Evolutionary conservation across 108 stramenopile genomes (phyloP).

Genomic region (Cyclotella kingstonii): DNA sequence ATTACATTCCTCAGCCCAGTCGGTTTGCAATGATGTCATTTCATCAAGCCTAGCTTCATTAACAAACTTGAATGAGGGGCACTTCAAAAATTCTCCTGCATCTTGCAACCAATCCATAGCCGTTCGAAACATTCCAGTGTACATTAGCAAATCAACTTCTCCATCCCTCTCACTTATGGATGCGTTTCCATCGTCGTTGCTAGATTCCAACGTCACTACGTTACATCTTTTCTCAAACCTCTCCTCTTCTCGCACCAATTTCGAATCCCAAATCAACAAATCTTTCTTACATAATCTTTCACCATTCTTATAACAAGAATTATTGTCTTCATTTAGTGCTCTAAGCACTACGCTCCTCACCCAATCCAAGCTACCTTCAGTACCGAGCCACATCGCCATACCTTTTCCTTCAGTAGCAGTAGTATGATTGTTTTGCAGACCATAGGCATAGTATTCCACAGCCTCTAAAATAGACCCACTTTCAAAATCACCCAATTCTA

Average conservation of each 20-base stretch:
- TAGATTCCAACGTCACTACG: slow-evolving; percentile 7
- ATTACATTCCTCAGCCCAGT: not conserved
- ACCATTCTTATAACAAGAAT: not conserved
- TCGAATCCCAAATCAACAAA: slow-evolving; percentile 59
- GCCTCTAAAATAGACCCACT: slow-evolving; percentile 70
- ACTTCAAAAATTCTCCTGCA: slow-evolving; percentile 46
- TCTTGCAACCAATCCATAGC: slow-evolving; percentile 89
- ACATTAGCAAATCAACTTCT: slow-evolving; percentile 81
- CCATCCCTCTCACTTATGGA: slow-evolving; percentile 46
- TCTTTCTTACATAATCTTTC: slow-evolving; percentile 39
- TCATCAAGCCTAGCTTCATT: slow-evolving; percentile 7
- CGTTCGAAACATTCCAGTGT: slow-evolving; percentile 87
- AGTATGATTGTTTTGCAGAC: not conserved
- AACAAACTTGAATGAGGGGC: slow-evolving; percentile 27
- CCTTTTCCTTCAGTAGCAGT: slow-evolving; percentile 40
- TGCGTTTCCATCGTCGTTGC: slow-evolving; percentile 40
- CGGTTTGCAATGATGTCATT: not conserved
- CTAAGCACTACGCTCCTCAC: slow-evolving; percentile 47
- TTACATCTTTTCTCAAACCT: slow-evolving; percentile 36
- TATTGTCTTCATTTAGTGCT: slow-evolving; percentile 37
- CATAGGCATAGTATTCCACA: slow-evolving; percentile 78
- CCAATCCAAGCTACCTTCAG: slow-evolving; percentile 80
- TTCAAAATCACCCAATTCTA: slow-evolving; percentile 56
- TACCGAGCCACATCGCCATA: slow-evolving; percentile 63
- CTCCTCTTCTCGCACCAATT: slow-evolving; percentile 40